Conservation (phyloP, 768 basidiomycete genomes). For the Lactarius sp. region DNA sequence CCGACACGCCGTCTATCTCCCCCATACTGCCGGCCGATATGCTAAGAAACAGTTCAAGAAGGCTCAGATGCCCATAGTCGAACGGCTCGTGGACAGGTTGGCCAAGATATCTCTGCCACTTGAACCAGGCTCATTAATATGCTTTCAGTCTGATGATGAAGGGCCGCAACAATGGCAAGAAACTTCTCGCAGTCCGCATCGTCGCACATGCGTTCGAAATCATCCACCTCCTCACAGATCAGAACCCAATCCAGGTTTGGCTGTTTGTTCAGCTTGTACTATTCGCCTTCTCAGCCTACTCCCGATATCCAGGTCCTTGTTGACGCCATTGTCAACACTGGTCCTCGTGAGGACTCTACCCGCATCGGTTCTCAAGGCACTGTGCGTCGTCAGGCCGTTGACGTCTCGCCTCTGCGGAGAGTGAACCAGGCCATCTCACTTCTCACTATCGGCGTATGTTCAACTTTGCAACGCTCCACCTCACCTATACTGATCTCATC, state of each 20-base stretch:
- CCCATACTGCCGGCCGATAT: constrained; percentile 98
- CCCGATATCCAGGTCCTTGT: constrained; percentile 67
- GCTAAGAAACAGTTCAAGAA: constrained; percentile 99
- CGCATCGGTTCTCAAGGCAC: constrained; percentile 99
- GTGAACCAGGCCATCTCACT: constrained; percentile 98
- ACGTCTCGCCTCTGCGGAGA: constrained; percentile 95
- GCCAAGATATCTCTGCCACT: constrained; percentile 27
- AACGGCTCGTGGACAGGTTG: constrained; percentile 95
- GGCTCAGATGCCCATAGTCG: constrained; percentile 99
- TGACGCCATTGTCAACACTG: constrained; percentile 99
- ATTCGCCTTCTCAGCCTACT: not conserved
- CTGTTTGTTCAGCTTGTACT: constrained; percentile 1
- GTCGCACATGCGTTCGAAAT: constrained; percentile 99
- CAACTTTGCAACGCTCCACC: not conserved
- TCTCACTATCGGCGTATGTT: constrained; percentile 89
- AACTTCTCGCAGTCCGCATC: constrained; percentile 97
- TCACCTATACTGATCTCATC: not conserved
- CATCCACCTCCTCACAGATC: constrained; percentile 99
- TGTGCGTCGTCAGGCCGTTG: constrained; percentile 98
- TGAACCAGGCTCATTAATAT: not conserved
- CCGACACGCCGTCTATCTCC: constrained; percentile 94
- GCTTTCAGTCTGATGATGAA: constrained; percentile 94
- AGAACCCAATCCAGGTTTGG: constrained; percentile 96
- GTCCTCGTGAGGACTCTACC: constrained; percentile 98
- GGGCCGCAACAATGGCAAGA: constrained; percentile 99